Evolutionary conservation across 1,284 basidiomycete genomes (phyloP).

Genomic region (Malassezia dermatis): DNA sequence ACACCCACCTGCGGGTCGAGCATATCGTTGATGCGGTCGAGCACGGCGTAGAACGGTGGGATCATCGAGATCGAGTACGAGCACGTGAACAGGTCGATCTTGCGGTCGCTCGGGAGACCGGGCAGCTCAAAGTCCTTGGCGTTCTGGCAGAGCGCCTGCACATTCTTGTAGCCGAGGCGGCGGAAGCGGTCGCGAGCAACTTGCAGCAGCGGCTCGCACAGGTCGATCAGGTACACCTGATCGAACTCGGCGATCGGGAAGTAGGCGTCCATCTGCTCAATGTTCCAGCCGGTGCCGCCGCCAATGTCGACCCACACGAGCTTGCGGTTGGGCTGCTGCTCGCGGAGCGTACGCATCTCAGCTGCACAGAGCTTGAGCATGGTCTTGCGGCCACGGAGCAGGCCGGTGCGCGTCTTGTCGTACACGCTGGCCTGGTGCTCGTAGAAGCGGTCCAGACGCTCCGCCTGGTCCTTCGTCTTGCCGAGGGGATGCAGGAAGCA

Average conservation of each 20-base stretch:
- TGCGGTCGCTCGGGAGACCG: constrained; percentile 27
- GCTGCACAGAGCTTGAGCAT: constrained; percentile 56
- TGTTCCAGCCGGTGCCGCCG: constrained; percentile 71
- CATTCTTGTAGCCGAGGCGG: constrained; percentile 63
- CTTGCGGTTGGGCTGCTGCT: constrained; percentile 50
- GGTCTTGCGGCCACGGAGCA: constrained; percentile 42
- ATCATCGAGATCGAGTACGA: constrained; percentile 52
- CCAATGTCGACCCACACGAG: constrained; percentile 73
- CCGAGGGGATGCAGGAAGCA: constrained; percentile 47
- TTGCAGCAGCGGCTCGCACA: constrained; percentile 64
- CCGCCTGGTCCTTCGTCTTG: constrained; percentile 40
- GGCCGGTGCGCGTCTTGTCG: constrained; percentile 41
- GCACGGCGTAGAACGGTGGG: constrained; percentile 60
- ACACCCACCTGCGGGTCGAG: constrained; percentile 60
- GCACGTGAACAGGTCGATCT: constrained; percentile 46
- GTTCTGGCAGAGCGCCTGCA: constrained; percentile 65
- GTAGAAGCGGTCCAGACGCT: constrained; percentile 45
- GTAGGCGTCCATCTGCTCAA: constrained; percentile 68
- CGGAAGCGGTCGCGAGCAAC: constrained; percentile 63
- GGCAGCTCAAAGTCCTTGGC: constrained; percentile 63
- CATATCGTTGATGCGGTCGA: constrained; percentile 63
- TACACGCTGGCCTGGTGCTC: constrained; percentile 45
- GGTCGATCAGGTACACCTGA: constrained; percentile 63
- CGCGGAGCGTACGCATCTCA: constrained; percentile 55
- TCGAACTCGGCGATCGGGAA: constrained; percentile 51